Base-by-base conservation (phyloP, 2,329 filamentous ascomycete genomes). In the Sporothrix sp. region DNA sequence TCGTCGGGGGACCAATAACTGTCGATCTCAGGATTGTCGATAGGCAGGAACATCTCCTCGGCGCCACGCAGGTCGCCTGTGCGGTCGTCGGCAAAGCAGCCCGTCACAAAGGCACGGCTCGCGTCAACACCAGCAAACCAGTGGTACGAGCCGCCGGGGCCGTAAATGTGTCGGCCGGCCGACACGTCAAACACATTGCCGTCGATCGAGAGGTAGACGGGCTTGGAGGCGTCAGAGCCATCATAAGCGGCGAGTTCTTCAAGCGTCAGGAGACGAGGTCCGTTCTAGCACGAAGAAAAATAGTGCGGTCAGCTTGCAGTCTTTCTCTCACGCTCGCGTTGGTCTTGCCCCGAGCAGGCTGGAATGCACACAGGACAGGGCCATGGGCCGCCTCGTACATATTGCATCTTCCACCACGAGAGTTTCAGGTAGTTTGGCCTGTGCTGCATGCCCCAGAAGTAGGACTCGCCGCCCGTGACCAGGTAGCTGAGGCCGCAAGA, bases 201-300 rank as follows among this genome's bases (percentile, higher is more conserved):
- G 71, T 93, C 91, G 61, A 98, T 81, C 56, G 89, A 88, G 51
- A 98, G 78, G 71, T 95, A 95, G 65, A 97, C 80, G 7, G 93
- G 93, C 53, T 84, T 81, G 7, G 68, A 65, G 9, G 81, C 71
- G 66, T 95, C 82, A 52, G 71, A 76, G 69, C 93, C 94, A 68
- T 95, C 83, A 74, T 85, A 94, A 46, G 71, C 65, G 40, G 76
- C 66, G 44, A 98, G 82, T 65, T 96, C 75, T 18, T 74, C 71
- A 51, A 85, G 84, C 1, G 88, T 95, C 35, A 97, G 75, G 63
- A 76, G 71, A 46, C 86, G 56, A 13, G 87, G 85, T 2, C 65
- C 62, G 75, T 81, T 58, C 50, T 56, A 18, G 14, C 2, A 7
- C 7, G 11, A 14, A 30, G 16, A 2, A n/a, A 38, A 18, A 39